Evolutionary conservation across 305 asterid genomes (phyloP).

Genomic region (Withania somnifera): DNA sequence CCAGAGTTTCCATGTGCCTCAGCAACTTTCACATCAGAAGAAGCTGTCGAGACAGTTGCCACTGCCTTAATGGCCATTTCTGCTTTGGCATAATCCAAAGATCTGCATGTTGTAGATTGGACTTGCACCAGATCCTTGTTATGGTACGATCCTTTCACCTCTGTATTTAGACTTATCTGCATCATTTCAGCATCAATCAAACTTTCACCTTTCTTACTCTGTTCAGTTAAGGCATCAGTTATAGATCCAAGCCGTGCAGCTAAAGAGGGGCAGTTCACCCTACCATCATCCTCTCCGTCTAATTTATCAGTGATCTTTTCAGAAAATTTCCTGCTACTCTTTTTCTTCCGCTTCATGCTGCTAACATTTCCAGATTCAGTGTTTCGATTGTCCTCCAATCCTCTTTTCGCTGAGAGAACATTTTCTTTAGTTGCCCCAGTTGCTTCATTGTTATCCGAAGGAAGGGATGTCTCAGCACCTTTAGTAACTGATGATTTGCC

Average conservation of each 20-base stretch:
- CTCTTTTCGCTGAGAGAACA: slow-evolving; percentile 9
- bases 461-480: slow-evolving; percentile 2
- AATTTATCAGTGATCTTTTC: slow-evolving; percentile 16
- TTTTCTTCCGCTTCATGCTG: slow-evolving; percentile 29
- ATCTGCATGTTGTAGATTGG: not conserved
- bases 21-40: slow-evolving; percentile 16
- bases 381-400: slow-evolving; percentile 10
- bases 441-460: slow-evolving; percentile 2
- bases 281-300: slow-evolving; percentile 6
- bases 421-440: slow-evolving; percentile 10
- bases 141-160: slow-evolving; percentile 7
- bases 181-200: slow-evolving; percentile 5
- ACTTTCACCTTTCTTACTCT: slow-evolving; percentile 10
- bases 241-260: not conserved
- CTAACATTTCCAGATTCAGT: slow-evolving; percentile 17
- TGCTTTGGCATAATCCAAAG: not conserved
- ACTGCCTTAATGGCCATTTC: slow-evolving; percentile 1
- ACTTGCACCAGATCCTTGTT: slow-evolving; percentile 8
- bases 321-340: slow-evolving; percentile 13
- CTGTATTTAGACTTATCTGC: slow-evolving; percentile 11
- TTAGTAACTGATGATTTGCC: not conserved
- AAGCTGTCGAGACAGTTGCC: slow-evolving; percentile 7
- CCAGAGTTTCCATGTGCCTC: slow-evolving; percentile 13
- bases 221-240: not conserved
- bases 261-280: not conserved